Evolutionary conservation across 140 eudicot genomes (phyloP).

Genomic region (Bidens hawaiensis): DNA sequence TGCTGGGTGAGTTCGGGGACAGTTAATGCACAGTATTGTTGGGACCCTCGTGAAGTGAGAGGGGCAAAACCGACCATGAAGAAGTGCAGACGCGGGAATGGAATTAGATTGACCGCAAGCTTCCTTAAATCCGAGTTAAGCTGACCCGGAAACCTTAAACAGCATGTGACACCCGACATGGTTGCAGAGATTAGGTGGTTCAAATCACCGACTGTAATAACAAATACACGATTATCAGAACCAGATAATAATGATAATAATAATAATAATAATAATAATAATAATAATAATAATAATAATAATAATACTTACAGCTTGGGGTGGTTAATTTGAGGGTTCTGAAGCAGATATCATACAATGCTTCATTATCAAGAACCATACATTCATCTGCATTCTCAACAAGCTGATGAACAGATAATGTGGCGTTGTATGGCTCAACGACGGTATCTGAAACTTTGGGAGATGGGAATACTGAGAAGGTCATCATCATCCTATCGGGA

Average conservation of each 20-base stretch:
- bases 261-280: no score
- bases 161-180: constrained; percentile 66
- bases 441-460: constrained; percentile 58
- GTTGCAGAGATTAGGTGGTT: constrained; percentile 61
- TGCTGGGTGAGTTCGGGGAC: constrained; percentile 16
- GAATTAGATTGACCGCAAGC: constrained; percentile 54
- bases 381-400: constrained; percentile 72
- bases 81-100: constrained; percentile 65
- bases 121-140: constrained; percentile 60
- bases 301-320: constrained; percentile 1
- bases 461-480: constrained; percentile 63
- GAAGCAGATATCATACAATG: constrained; percentile 3
- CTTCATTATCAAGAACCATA: constrained; percentile 32
- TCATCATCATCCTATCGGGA: constrained; percentile 60
- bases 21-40: constrained; percentile 3
- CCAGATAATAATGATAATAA: background rate
- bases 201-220: constrained; percentile 54
- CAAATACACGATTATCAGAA: background rate
- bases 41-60: constrained; percentile 9
- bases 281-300: background rate
- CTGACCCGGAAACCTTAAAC: constrained; percentile 59
- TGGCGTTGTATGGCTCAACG: constrained; percentile 64
- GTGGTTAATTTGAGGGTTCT: background rate
- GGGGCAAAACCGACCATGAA: constrained; percentile 63
- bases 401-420: constrained; percentile 54